These are phyloP conservation scores for Pyricularia grisea DNA, from an alignment of 2,329 filamentous ascomycete species.

Conservation along the genomic window DNA sequence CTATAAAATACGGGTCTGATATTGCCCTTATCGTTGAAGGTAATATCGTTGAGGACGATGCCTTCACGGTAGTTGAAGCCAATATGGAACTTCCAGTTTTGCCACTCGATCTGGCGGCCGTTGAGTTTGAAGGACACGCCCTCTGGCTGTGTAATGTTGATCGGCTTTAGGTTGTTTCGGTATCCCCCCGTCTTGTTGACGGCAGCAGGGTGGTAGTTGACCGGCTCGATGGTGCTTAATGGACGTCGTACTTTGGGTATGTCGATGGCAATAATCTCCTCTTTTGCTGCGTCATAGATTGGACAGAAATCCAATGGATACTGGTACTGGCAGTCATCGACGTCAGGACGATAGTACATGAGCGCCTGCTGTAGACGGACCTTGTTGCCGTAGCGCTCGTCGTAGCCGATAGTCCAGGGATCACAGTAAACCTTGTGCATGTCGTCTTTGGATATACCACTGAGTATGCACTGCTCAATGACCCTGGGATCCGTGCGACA, in stretches of 20 bases:
- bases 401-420: conserved; percentile 92
- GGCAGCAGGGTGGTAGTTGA: conserved; percentile 70
- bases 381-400: conserved; percentile 74
- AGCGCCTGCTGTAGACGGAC: conserved; percentile 82
- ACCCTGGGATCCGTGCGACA: conserved; percentile 73
- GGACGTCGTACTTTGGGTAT: conserved; percentile 69
- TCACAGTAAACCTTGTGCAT: conserved; percentile 98
- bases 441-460: conserved; percentile 70
- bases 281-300: conserved; percentile 74
- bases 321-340: conserved; percentile 83
- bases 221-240: conserved; percentile 58
- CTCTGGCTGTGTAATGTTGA: conserved; percentile 64
- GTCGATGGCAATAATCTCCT: conserved; percentile 74
- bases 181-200: conserved; percentile 68
- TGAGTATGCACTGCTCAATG: conserved; percentile 79
- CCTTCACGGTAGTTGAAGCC: conserved; percentile 95
- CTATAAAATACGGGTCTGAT: conserved; percentile 78
- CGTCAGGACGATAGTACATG: conserved; percentile 86
- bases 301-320: conserved; percentile 92
- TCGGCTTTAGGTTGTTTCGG: conserved; percentile 66
- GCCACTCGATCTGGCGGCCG: conserved; percentile 71
- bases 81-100: conserved; percentile 88
- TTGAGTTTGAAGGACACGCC: conserved; percentile 77
- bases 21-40: conserved; percentile 74
- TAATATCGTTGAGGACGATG: conserved; percentile 82